Evolutionary conservation across 2,329 filamentous ascomycete genomes (phyloP), one percentile per base, ranked within the genome.

Genomic region (Leptographium wingfieldii): DNA sequence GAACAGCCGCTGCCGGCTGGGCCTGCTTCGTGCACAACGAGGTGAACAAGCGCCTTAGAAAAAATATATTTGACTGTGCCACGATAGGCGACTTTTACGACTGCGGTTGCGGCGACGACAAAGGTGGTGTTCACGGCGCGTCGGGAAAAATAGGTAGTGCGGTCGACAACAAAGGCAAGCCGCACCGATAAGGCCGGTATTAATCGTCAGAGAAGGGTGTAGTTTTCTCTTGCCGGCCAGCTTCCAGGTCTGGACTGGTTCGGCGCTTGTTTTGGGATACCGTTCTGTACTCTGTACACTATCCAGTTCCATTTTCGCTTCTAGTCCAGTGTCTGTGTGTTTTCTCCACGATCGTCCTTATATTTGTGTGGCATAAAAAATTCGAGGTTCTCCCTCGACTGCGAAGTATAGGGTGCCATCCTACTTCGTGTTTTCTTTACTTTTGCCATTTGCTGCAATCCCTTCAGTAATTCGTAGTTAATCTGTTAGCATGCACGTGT

Each of bases 71-170:
- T 65, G 82, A 87, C 70, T 88, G 85, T 66, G 80, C 76, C 61
- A 81, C 83, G 35, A 84, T 88, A 67, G 84, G 84, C 19, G 84
- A 87, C 66, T 85, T 85, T 68, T 88, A 87, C 71, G 84, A 88
- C 68, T 88, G 85, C 67, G 85, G 85, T 0, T 88, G 85, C 67
- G 84, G 82, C 16, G 84, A 86, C n/a, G 82, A 84, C 62, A 77
- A 77, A 76, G 77, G 66, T 74, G 77, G 64, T 73, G 76, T 63
- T 74, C 72, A 61, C 67, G 68, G 11, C 59, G 22, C 14, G 33
- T 35, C 33, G 10, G 64, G 66, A 55, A 68, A 66, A 2, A 64
- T 63, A 57, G 70, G 65, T 16, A 38, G 4, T 12, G n/a, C 11
- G 2, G 53, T 6, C n/a, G 53, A 35, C 4, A n/a, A n/a, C 11